Percentiles rank a stretch among this genome's conserved stretches.
phyloP scores from a whole-genome alignment of 2,329 filamentous ascomycete species.

The Penicillium sp. region DNA sequence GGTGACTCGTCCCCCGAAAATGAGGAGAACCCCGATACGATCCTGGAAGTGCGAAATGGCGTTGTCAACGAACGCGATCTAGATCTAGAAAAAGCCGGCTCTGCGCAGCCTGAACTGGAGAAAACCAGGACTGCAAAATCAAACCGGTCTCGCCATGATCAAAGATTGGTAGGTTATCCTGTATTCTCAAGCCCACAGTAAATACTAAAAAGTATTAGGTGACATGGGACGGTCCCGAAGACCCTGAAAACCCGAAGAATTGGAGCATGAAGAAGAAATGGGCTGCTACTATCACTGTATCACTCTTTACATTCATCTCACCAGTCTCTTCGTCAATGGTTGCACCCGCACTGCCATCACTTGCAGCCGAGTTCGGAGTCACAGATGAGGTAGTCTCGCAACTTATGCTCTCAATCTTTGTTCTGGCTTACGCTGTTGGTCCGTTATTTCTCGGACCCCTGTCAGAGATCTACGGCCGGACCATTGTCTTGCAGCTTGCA shows the following conservation, averaged over 20 bases:
- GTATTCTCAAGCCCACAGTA: neutral
- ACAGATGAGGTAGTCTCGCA: constrained; percentile 45
- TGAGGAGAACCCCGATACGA: constrained; percentile 15
- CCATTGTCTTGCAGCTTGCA: constrained; percentile 54
- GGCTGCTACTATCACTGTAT: constrained; percentile 55
- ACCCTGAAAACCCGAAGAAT: constrained; percentile 51
- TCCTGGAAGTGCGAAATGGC: constrained; percentile 26
- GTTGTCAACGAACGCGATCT: constrained; percentile 29
- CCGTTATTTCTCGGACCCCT: constrained; percentile 54
- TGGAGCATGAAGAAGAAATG: constrained; percentile 59
- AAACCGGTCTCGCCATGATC: constrained; percentile 20
- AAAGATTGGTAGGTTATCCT: constrained; percentile 26
- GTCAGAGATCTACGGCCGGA: constrained; percentile 58
- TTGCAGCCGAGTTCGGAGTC: constrained; percentile 57
- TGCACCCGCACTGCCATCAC: constrained; percentile 51
- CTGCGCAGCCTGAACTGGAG: constrained; percentile 19
- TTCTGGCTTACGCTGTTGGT: constrained; percentile 55
- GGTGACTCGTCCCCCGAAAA: constrained; percentile 2
- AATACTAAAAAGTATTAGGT: constrained; percentile 28
- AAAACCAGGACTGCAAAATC: constrained; percentile 26
- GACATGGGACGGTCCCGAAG: constrained; percentile 54
- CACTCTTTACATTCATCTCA: constrained; percentile 61
- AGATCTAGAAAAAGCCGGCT: constrained; percentile 26
- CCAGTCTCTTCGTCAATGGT: constrained; percentile 64
- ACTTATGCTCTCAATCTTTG: constrained; percentile 56